These are phyloP conservation scores for Phialophora expanda DNA, from an alignment of 2,329 filamentous ascomycete genomes.

Conservation along the genomic window DNA sequence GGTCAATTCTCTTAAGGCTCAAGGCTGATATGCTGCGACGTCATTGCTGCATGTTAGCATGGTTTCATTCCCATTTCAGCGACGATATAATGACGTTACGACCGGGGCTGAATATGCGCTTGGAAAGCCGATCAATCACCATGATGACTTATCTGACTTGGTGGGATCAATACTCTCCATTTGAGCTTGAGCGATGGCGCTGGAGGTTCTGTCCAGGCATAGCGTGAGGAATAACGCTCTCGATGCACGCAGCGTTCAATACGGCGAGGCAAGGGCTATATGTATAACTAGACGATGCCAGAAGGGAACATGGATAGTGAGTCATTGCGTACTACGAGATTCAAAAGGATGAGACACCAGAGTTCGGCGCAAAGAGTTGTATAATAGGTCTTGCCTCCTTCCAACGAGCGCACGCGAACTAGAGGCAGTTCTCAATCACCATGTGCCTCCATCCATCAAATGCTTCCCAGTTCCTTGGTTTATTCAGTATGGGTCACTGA, in stretches of 20 bases:
- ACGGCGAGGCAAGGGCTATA: neutral
- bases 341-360: neutral
- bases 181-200: slow-evolving; percentile 27
- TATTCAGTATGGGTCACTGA: too few relatives aligned
- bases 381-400: slow-evolving; percentile 1
- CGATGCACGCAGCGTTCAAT: neutral
- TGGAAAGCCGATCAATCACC: slow-evolving; percentile 12
- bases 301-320: neutral
- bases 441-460: neutral
- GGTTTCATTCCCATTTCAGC: slow-evolving; percentile 11
- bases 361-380: slow-evolving; percentile 11
- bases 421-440: neutral
- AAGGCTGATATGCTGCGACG: slow-evolving; percentile 22
- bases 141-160: neutral
- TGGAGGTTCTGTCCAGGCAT: slow-evolving; percentile 19
- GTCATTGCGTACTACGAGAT: neutral
- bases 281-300: slow-evolving; percentile 12
- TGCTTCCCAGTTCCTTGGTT: too few relatives aligned
- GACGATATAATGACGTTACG: slow-evolving; percentile 30
- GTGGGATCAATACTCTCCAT: slow-evolving; percentile 11
- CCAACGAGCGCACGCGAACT: neutral
- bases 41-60: slow-evolving; percentile 16
- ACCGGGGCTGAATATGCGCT: slow-evolving; percentile 15
- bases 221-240: neutral
- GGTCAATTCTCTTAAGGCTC: slow-evolving; percentile 36